Evolutionary conservation across 768 basidiomycete genomes (phyloP), one percentile per base, ranked within the genome.

Genomic region (Albatrellus ellisii): DNA sequence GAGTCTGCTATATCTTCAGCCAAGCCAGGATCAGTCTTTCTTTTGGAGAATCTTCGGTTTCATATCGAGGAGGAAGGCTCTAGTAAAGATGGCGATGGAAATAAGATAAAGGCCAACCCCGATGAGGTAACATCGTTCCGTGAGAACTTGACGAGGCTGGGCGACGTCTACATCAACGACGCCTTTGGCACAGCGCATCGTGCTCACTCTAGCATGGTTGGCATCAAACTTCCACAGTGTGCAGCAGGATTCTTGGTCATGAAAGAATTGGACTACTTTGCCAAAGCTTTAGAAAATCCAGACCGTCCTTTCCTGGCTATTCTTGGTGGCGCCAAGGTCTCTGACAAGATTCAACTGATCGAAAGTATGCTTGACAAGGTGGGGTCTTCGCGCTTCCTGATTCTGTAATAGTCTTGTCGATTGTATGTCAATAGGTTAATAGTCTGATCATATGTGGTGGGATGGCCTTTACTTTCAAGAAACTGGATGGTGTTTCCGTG

Each of bases 381-480:
- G 49, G 17, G 62, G 45, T 20, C 25, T 17, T 26, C 17, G 24
- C 29, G 4, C 10, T 28, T 15, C 11, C 17, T 22, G 29, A 14
- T 17, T 17, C 4, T 40, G 24, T 47, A 15, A 39, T 29, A 38
- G 37, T 18, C 29, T 39, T 39, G 45, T 25, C 21, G 40, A 12
- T 28, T 40, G 20, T 27, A 28, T 41, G 8, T 36, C n/a, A 36
- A 7, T 48, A 90, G 86, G 94, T 98, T 63, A 69, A 99, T 65
- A 86, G 84, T 18, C 68, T 99, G 50, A 97, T 99, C 59, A 86
- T 99, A 52, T 85, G 89, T 49, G 94, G 94, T 56, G 94, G 94
- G 22, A 99, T 99, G 94, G 87, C 89, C 26, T 99, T 95, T 67
- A 99, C 94, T 44, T 99, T 99, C 75, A 90, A 92, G 65, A 98